These are phyloP conservation scores for Lizonia empirigonia DNA, from an alignment of 2,329 filamentous ascomycete genomes.

Conservation along the genomic window DNA sequence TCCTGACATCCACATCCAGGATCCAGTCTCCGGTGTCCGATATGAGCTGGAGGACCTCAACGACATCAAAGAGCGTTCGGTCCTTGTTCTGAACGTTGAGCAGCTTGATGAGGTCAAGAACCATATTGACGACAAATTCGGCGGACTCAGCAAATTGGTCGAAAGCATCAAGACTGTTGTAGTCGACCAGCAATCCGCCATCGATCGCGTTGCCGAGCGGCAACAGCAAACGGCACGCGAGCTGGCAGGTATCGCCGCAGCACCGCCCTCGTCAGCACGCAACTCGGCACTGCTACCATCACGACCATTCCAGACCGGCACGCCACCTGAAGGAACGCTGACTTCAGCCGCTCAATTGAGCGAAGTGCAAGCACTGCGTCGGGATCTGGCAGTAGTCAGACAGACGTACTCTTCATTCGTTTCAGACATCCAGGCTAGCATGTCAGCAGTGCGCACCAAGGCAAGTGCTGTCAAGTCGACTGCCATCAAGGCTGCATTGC, in stretches of 20 bases:
- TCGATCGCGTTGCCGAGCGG: conserved; percentile 86
- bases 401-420: conserved; percentile 94
- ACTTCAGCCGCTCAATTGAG: conserved; percentile 66
- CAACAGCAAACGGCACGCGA: conserved; percentile 90
- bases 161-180: conserved; percentile 84
- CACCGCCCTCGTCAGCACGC: conserved; percentile 47
- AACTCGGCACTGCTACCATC: conserved; percentile 44
- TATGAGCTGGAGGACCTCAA: conserved; percentile 92
- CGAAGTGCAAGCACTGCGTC: conserved; percentile 81
- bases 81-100: conserved; percentile 94
- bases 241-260: conserved; percentile 69
- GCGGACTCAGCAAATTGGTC: conserved; percentile 78
- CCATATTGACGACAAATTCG: conserved; percentile 91
- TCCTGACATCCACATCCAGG: conserved; percentile 97
- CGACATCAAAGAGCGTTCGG: conserved; percentile 93
- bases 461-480: conserved; percentile 79
- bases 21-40: conserved; percentile 91
- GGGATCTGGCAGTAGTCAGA: conserved; percentile 87
- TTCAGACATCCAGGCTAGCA: conserved; percentile 84
- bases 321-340: conserved; percentile 31
- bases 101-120: conserved; percentile 93
- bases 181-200: conserved; percentile 78
- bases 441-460: conserved; percentile 81
- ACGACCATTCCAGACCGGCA: conserved; percentile 30
- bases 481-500: conserved; percentile 72